These are phyloP conservation scores for Dioscorea zingiberensis DNA, from an alignment of 106 monocot genomes.

Conservation along the genomic window DNA sequence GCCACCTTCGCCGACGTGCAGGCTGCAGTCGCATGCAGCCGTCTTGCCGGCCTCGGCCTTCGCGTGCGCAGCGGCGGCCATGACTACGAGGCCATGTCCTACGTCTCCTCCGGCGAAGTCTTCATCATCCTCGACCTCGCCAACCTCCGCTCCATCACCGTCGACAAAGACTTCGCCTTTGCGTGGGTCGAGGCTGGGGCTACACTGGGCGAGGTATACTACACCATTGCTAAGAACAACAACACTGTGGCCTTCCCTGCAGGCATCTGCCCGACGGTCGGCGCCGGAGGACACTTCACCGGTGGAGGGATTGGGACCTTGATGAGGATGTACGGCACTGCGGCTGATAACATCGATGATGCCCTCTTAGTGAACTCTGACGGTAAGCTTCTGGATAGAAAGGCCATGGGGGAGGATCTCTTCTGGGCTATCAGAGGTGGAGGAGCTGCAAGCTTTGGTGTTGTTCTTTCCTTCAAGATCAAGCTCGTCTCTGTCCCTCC, in stretches of 20 bases:
- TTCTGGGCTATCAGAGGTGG: slow-evolving; percentile 23
- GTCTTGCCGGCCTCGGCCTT: slow-evolving; percentile 2
- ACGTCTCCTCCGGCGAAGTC: background rate
- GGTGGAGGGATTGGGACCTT: slow-evolving; percentile 16
- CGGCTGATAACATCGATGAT: slow-evolving; percentile 19
- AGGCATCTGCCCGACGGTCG: slow-evolving; percentile 13
- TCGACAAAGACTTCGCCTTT: background rate
- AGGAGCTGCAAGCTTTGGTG: slow-evolving; percentile 6
- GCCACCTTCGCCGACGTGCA: slow-evolving; percentile 13
- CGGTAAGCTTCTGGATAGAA: slow-evolving; percentile 9
- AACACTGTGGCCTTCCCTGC: slow-evolving; percentile 4
- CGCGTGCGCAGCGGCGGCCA: slow-evolving; percentile 30
- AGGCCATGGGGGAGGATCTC: slow-evolving; percentile 20
- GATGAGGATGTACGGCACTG: slow-evolving; percentile 9
- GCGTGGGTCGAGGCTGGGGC: slow-evolving; percentile 22
- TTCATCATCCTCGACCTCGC: slow-evolving; percentile 16
- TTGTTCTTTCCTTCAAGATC: slow-evolving; percentile 5
- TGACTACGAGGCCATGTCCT: slow-evolving; percentile 24
- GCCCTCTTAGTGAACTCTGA: slow-evolving; percentile 7
- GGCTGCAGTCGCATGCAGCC: slow-evolving; percentile 16
- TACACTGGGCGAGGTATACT: slow-evolving; percentile 20
- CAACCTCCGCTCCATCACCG: slow-evolving; percentile 5
- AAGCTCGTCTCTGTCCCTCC: background rate
- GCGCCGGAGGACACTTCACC: slow-evolving; percentile 17
- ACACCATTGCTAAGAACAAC: background rate